Evolutionary conservation across 1,139 yeast genomes (phyloP), one percentile per base, ranked within the genome.

Genomic region (Taphrina flavorubra): DNA sequence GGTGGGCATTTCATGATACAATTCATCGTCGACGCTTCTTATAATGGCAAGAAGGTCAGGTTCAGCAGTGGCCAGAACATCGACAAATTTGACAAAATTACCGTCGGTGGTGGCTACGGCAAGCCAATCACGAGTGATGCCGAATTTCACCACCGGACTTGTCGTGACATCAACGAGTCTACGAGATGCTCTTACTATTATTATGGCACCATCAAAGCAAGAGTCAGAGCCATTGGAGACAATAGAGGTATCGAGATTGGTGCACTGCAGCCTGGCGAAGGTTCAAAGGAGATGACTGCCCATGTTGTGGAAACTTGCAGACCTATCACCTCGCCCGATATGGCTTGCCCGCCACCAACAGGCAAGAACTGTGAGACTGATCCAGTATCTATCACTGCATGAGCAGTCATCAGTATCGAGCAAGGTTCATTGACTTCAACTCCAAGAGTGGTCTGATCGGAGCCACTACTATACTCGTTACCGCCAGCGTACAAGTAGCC

Each of bases 101-200:
- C n/a, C 51, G 2, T n/a, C 25, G 51, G 51, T 46, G 51, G 51
- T 18, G 51, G 51, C 6, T 46, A 46, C 51, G 51, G 51, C 51
- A 46, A 46, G 20, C 25, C 51, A 8, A 46, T 46, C 25, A 46
- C 51, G n/a, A n/a, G 18, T 14, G 25, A 46, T 18, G 51, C 51
- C 10, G 25, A n/a, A 6, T 46, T 46, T 18, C 51, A 46, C n/a
- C 51, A 46, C 18, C 25, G 25, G 11, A 46, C 51, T 3, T 46
- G 51, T 46, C 51, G 51, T 8, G 11, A 46, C 10, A 3, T 46
- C 4, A 46, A 16, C 51, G 51, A 46, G 16, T 13, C 18, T 8
- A 13, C 18, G 25, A 46, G n/a, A 16, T 46, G 51, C 18, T n/a
- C 51, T n/a, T 46, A 46, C 25, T 18, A 46, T 18, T 46, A n/a